phyloP scores from a whole-genome alignment of 495 filamentous ascomycete genomes.

The Hyaloscypha variabilis region DNA sequence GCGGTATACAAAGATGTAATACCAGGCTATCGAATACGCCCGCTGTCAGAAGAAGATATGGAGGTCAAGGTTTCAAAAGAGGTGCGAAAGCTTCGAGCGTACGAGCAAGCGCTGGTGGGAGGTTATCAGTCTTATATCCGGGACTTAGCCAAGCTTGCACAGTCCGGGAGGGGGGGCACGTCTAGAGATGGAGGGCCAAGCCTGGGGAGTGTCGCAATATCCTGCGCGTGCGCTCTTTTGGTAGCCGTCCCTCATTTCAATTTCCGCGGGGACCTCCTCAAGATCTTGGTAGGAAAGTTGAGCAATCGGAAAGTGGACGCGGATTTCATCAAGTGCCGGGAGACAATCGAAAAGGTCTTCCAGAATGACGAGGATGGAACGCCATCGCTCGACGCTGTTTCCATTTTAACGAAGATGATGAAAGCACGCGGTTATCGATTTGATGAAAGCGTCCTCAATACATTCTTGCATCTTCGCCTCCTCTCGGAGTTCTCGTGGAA shows the following conservation, averaged over 20 bases:
- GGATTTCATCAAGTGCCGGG: constrained; percentile 76
- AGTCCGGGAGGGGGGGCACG: constrained; percentile 40
- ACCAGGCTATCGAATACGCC: constrained; percentile 92
- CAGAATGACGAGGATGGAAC: constrained; percentile 85
- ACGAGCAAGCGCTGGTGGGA: constrained; percentile 79
- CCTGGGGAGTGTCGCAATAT: constrained; percentile 74
- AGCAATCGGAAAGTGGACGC: constrained; percentile 67
- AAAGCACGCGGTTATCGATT: constrained; percentile 78
- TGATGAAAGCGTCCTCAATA: constrained; percentile 84
- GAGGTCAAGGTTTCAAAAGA: constrained; percentile 87
- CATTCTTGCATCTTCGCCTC: constrained; percentile 87
- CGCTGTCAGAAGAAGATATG: constrained; percentile 70
- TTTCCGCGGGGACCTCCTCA: constrained; percentile 82
- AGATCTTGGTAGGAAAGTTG: constrained; percentile 83
- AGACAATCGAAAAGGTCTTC: constrained; percentile 81
- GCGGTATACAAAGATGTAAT: constrained; percentile 96
- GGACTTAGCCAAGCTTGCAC: constrained; percentile 65
- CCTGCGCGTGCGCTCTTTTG: constrained; percentile 80
- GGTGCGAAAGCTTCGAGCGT: constrained; percentile 75
- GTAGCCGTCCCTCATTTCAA: constrained; percentile 92
- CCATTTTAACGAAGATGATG: constrained; percentile 91
- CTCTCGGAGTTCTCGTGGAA: constrained; percentile 85
- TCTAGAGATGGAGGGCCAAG: constrained; percentile 37
- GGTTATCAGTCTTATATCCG: constrained; percentile 85
- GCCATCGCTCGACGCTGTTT: constrained; percentile 83